A percentile compares a stretch with the other conserved stretches of the same genome.
These are phyloP conservation scores for Fusarium odoratissimum DNA, from an alignment of 2,329 filamentous ascomycete species.

Conservation along the genomic window DNA sequence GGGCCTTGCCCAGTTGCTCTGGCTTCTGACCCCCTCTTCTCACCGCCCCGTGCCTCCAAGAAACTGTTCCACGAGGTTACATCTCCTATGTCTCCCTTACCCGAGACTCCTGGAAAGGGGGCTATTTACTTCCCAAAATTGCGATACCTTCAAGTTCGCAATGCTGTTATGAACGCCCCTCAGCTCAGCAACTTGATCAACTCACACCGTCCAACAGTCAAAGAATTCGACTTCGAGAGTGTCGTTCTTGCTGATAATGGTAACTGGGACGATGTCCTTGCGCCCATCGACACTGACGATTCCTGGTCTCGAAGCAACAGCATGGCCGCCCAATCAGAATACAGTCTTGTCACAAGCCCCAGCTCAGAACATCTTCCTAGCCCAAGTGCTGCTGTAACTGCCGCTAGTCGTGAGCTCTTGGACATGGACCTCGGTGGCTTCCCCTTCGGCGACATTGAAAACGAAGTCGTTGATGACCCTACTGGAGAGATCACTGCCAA, in stretches of 20 bases:
- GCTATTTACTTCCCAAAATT: slow-evolving; percentile 75
- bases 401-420: slow-evolving; percentile 62
- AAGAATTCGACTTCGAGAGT: slow-evolving; percentile 84
- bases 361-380: slow-evolving; percentile 55
- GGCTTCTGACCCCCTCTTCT: slow-evolving; percentile 76
- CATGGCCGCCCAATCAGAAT: slow-evolving; percentile 44
- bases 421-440: slow-evolving; percentile 55
- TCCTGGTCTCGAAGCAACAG: slow-evolving; percentile 52
- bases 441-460: slow-evolving; percentile 51
- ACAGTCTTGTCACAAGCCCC: slow-evolving; percentile 50
- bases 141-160: slow-evolving; percentile 76
- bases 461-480: slow-evolving; percentile 46
- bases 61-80: slow-evolving; percentile 75
- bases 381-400: slow-evolving; percentile 65
- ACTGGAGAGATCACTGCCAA: slow-evolving; percentile 43
- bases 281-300: slow-evolving; percentile 67
- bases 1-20: slow-evolving; percentile 81
- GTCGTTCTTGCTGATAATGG: slow-evolving; percentile 75
- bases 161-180: slow-evolving; percentile 75
- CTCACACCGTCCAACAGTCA: slow-evolving; percentile 73
- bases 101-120: slow-evolving; percentile 61
- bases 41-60: slow-evolving; percentile 62
- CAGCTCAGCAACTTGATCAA: slow-evolving; percentile 78
- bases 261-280: slow-evolving; percentile 85
- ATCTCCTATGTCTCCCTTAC: slow-evolving; percentile 72